These are phyloP conservation scores for Plenodomus tracheiphilus DNA, from an alignment of 2,329 filamentous ascomycete genomes.

Conservation along the genomic window DNA sequence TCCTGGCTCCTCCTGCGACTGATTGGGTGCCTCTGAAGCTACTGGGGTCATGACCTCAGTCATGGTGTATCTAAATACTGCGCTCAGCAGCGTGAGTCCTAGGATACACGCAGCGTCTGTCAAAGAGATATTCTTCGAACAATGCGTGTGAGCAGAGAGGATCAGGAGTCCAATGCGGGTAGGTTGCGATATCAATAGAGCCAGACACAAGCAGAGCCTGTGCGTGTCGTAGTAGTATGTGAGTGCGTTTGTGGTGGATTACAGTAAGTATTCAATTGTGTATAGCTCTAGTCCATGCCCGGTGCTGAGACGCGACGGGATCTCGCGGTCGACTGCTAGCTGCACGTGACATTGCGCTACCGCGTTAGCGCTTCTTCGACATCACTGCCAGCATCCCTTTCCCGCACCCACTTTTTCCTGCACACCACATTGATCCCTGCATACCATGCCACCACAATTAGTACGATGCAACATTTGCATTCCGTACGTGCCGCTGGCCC, in stretches of 20 bases:
- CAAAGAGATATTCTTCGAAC: not conserved
- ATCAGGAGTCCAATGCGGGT: not conserved
- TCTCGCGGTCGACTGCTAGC: not conserved
- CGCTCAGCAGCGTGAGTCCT: not conserved
- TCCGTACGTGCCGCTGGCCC: conserved; percentile 15
- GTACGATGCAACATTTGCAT: not conserved
- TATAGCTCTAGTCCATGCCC: not conserved
- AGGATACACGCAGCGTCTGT: not conserved
- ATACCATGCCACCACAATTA: conserved; percentile 1
- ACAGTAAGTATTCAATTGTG: not conserved
- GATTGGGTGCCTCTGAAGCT: conserved; percentile 18
- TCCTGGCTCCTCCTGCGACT: conserved; percentile 32
- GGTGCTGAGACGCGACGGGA: too few relatives aligned
- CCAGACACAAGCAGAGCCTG: not conserved
- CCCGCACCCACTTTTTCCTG: conserved; percentile 1
- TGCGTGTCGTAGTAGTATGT: not conserved
- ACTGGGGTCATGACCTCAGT: conserved; percentile 34
- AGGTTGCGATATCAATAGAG: not conserved
- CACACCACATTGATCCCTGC: conserved; percentile 8
- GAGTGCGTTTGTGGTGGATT: not conserved
- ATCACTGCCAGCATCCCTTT: not conserved
- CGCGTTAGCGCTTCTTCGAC: not conserved
- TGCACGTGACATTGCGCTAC: not conserved
- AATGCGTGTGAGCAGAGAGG: not conserved
- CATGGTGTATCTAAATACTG: conserved; percentile 16